Conservation (phyloP, 164 flowering plant species). For the Stephania japonica region DNA sequence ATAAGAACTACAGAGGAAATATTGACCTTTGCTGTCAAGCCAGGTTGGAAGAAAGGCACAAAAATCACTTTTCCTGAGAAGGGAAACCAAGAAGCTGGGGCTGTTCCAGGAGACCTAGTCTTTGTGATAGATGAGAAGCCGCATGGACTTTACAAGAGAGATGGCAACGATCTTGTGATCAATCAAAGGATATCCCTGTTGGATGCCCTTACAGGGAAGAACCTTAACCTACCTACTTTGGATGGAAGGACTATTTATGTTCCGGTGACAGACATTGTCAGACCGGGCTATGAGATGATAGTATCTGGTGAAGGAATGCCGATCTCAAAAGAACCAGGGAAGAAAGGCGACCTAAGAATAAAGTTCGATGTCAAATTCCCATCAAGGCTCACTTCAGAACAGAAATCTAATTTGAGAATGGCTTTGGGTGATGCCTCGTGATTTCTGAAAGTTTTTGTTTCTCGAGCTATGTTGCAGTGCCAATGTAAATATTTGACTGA, state of each 20-base stretch:
- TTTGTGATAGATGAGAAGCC: slow-evolving; percentile 88
- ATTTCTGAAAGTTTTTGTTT: neutral
- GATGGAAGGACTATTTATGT: slow-evolving; percentile 63
- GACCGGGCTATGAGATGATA: slow-evolving; percentile 65
- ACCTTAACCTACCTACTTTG: slow-evolving; percentile 52
- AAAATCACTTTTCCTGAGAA: slow-evolving; percentile 90
- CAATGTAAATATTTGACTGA: slow-evolving; percentile 28
- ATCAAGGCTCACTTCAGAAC: slow-evolving; percentile 62
- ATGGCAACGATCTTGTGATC: slow-evolving; percentile 73
- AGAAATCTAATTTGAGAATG: slow-evolving; percentile 60
- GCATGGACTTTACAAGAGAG: slow-evolving; percentile 67
- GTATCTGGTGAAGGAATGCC: slow-evolving; percentile 94
- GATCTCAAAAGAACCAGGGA: slow-evolving; percentile 70
- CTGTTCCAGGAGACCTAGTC: slow-evolving; percentile 70
- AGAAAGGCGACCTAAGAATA: slow-evolving; percentile 68
- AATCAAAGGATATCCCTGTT: slow-evolving; percentile 59
- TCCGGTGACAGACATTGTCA: slow-evolving; percentile 55
- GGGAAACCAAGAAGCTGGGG: slow-evolving; percentile 68
- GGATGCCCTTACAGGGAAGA: slow-evolving; percentile 86
- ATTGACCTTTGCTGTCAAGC: slow-evolving; percentile 76
- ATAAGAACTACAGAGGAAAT: slow-evolving; percentile 62
- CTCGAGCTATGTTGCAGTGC: neutral
- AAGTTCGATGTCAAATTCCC: slow-evolving; percentile 79
- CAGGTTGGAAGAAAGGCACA: slow-evolving; percentile 98
- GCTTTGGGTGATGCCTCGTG: slow-evolving; percentile 52